Percentiles rank a stretch among this genome's conserved stretches.
Evolutionary conservation across 495 filamentous ascomycete species (phyloP).

Genomic region (Penicillium robsamsonii): DNA sequence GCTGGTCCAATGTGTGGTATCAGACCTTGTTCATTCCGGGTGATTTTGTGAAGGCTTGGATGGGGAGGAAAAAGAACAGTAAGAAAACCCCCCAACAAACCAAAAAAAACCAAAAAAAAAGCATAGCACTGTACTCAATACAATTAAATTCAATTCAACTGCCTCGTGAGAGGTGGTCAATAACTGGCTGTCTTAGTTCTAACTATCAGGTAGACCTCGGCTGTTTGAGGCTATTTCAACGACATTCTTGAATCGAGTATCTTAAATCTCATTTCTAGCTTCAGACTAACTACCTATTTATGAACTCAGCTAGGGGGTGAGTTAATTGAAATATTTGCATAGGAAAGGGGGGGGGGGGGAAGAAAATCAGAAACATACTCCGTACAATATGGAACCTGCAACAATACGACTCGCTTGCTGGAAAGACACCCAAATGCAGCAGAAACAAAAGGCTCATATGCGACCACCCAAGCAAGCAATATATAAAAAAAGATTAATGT

Average conservation of each 20-base stretch:
- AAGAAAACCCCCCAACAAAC: too few species aligned
- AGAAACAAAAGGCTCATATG: conserved; percentile 6
- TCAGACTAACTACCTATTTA: background rate
- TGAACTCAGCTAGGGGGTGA: background rate
- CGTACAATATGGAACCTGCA: conserved; percentile 11
- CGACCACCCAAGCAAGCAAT: conserved; percentile 8
- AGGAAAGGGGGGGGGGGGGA: background rate
- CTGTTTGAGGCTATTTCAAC: background rate
- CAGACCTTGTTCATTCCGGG: too few species aligned
- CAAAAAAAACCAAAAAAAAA: too few species aligned
- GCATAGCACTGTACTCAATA: too few species aligned
- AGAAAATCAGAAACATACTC: conserved; percentile 3
- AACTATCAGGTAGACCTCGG: too few species aligned
- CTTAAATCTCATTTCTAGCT: background rate
- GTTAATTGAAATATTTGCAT: conserved; percentile 11
- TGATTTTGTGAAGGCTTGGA: too few species aligned
- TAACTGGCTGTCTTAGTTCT: too few species aligned
- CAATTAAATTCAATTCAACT: too few species aligned
- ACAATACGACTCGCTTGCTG: conserved; percentile 21
- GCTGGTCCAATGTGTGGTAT: too few species aligned
- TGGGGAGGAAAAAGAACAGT: too few species aligned
- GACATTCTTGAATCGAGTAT: background rate
- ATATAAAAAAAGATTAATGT: conserved; percentile 8
- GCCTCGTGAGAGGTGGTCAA: too few species aligned
- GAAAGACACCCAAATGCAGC: conserved; percentile 16